Evolutionary conservation across 2,329 filamentous ascomycete species (phyloP), one percentile per base, ranked within the genome.

Genomic region (Geosmithia putterillii): DNA sequence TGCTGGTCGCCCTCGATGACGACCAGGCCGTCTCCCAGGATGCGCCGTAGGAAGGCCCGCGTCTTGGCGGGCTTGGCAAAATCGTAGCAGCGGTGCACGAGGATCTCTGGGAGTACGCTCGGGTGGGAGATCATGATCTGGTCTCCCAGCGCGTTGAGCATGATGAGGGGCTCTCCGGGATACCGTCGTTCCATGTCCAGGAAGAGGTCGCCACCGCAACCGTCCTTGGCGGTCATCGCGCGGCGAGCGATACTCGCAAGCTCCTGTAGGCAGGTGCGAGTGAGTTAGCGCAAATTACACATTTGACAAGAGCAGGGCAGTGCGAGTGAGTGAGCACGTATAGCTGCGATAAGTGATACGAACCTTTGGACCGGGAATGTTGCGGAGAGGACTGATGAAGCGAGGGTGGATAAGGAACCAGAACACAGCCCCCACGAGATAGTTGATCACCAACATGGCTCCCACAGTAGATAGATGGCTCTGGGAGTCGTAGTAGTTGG

Each of bases 1-100:
- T 86, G 83, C 47, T 80, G 75, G 25, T 84, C 79, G 2, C 82
- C 83, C 57, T 87, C 83, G 0, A 81, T 76, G 4, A 65, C 54
- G 6, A 86, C 61, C 9, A 87, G 60, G 2, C 81, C 72, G 15
- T 76, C 64, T 2, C 79, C 73, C 1, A 81, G 60, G 10, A 80
- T 61, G 4, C 66, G 58, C 1, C 66, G 69, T 6, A 82, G 56
- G 6, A 74, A 71, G 2, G 58, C 55, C 34, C 70, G 58, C 21
- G 73, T 53, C n/a, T 63, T 54, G 4, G 50, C 48, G 0, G 73
- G 71, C 38, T 77, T 78, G 17, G 62, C 51, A 44, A 75, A 79
- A 28, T 73, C 70, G 46, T 79, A 77, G 8, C 70, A 71, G 14
- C 47, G 49, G 17, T 57, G 52, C 2, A 55, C 54, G 7, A 57